phyloP scores from a whole-genome alignment of 192 early-diverging fungal genomes.

The Coemansia brasiliensis region DNA sequence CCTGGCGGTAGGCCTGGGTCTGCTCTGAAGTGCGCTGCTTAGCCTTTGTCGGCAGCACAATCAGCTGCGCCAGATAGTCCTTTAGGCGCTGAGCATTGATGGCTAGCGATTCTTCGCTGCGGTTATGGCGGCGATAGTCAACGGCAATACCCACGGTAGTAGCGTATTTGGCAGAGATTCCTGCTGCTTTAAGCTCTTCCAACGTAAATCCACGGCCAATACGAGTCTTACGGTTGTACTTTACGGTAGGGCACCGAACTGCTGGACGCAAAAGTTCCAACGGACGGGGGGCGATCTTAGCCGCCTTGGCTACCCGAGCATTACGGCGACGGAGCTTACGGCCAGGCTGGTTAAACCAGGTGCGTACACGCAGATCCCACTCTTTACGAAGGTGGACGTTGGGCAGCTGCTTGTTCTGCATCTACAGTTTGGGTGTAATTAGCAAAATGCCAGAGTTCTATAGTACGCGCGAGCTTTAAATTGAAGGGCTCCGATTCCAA shows the following conservation, averaged over 20 bases:
- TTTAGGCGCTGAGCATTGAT: slow-evolving; percentile 92
- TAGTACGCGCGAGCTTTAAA: too few species aligned
- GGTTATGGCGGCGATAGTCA: slow-evolving; percentile 95
- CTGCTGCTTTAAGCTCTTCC: slow-evolving; percentile 97
- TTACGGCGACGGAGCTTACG: slow-evolving; percentile 89
- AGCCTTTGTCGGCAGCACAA: slow-evolving; percentile 94
- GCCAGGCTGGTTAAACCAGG: slow-evolving; percentile 85
- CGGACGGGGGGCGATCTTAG: slow-evolving; percentile 93
- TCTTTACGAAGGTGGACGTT: slow-evolving; percentile 98
- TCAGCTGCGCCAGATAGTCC: slow-evolving; percentile 91
- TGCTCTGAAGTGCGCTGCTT: slow-evolving; percentile 71
- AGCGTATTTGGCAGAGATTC: slow-evolving; percentile 90
- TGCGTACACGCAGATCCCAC: slow-evolving; percentile 94
- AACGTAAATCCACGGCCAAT: slow-evolving; percentile 97
- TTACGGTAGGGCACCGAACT: slow-evolving; percentile 92
- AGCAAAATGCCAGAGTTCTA: neutral
- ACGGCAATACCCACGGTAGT: slow-evolving; percentile 93
- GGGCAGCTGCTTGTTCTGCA: slow-evolving; percentile 94
- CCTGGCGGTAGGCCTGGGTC: slow-evolving; percentile 47
- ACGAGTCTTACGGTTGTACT: slow-evolving; percentile 98
- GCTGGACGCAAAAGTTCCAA: slow-evolving; percentile 95
- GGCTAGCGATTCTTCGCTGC: slow-evolving; percentile 89
- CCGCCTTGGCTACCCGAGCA: slow-evolving; percentile 91
- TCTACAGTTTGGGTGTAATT: slow-evolving; percentile 38
- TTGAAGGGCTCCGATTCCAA: too few species aligned